phyloP scores from a whole-genome alignment of 2,329 filamentous ascomycete species.

The Fusarium euwallaceae region DNA sequence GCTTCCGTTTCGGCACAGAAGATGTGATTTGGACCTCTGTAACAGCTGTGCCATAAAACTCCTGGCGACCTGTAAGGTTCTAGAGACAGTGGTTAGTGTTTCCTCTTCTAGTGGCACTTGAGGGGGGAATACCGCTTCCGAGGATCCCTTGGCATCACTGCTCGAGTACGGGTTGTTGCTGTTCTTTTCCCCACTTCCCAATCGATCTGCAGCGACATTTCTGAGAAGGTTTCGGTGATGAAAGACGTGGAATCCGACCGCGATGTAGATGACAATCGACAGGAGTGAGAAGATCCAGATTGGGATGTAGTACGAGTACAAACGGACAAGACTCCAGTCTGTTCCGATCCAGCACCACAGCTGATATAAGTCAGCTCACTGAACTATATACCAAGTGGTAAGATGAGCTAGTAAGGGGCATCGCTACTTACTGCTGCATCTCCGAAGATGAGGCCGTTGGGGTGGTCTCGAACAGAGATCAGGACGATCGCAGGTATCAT shows the following conservation, averaged over 20 bases:
- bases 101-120: neutral
- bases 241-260: slow-evolving; percentile 71
- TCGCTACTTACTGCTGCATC: slow-evolving; percentile 64
- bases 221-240: slow-evolving; percentile 68
- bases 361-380: slow-evolving; percentile 50
- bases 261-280: slow-evolving; percentile 67
- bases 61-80: slow-evolving; percentile 46
- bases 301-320: slow-evolving; percentile 72
- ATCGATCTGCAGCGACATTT: slow-evolving; percentile 55
- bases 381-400: neutral
- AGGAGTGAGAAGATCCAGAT: slow-evolving; percentile 71
- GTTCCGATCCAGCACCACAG: slow-evolving; percentile 72
- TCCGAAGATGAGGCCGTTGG: slow-evolving; percentile 62
- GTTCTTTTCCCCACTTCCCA: slow-evolving; percentile 38
- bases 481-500: slow-evolving; percentile 75
- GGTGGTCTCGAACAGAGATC: slow-evolving; percentile 65
- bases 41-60: slow-evolving; percentile 61
- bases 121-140: slow-evolving; percentile 50
- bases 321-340: slow-evolving; percentile 66
- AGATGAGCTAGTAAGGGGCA: rapidly evolving
- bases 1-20: slow-evolving; percentile 36
- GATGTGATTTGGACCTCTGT: slow-evolving; percentile 63
- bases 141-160: slow-evolving; percentile 49
- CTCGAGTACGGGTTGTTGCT: slow-evolving; percentile 38
- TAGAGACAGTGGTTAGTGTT: slow-evolving; percentile 37